These are phyloP conservation scores for Pinus albicaulis DNA, from an alignment of 75 land plant species.

Conservation along the genomic window DNA sequence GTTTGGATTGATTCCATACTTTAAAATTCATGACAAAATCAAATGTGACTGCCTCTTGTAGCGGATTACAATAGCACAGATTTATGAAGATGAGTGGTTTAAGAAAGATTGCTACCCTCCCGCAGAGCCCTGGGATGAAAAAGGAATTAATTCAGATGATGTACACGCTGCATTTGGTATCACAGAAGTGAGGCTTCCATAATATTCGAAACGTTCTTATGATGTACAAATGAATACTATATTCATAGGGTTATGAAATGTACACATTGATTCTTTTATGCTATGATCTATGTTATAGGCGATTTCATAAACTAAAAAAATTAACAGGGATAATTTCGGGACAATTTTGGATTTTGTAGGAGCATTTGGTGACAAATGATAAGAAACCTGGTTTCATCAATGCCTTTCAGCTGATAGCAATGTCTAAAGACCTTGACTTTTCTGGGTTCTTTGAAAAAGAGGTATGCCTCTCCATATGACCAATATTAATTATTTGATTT, in stretches of 20 bases:
- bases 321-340: neutral
- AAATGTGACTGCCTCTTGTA: constrained; percentile 11
- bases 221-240: neutral
- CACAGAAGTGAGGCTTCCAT: constrained; percentile 18
- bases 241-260: neutral
- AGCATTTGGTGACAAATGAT: constrained; percentile 3
- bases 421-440: constrained; percentile 64
- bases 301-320: neutral
- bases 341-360: constrained; percentile 7
- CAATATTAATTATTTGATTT: neutral
- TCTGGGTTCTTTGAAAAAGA: constrained; percentile 64
- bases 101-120: constrained; percentile 45
- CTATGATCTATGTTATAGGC: neutral
- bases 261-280: neutral
- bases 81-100: constrained; percentile 68
- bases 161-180: constrained; percentile 29
- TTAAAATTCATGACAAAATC: neutral
- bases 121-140: constrained; percentile 23
- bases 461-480: constrained; percentile 15
- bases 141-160: constrained; percentile 28
- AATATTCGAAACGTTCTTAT: neutral
- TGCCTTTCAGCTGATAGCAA: constrained; percentile 69
- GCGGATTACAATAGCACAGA: constrained; percentile 58
- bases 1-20: neutral
- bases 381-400: constrained; percentile 44